These are phyloP conservation scores for Calonectria pteridis DNA, from an alignment of 2,329 filamentous ascomycete genomes.

Conservation along the genomic window DNA sequence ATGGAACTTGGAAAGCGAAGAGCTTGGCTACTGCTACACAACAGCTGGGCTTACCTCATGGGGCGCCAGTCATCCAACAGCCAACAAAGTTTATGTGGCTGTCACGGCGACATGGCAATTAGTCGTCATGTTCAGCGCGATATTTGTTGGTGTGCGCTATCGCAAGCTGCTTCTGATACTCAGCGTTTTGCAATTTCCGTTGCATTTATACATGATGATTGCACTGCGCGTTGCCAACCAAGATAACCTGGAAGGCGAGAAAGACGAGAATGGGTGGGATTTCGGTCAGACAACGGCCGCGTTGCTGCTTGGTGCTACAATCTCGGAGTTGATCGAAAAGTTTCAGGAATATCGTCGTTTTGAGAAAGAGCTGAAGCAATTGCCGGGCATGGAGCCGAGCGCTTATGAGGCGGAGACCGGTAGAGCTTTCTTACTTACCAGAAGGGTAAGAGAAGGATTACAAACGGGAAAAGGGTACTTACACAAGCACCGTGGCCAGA, in stretches of 20 bases:
- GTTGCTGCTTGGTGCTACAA: neutral
- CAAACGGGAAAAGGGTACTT: neutral
- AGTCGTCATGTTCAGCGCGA: neutral
- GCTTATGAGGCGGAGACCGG: neutral
- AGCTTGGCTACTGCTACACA: neutral
- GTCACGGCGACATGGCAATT: neutral
- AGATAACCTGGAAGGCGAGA: neutral
- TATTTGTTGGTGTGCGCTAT: neutral
- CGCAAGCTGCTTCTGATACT: neutral
- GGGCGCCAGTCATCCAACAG: neutral
- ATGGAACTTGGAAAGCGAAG: neutral
- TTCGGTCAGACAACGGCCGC: neutral
- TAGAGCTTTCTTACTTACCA: neutral
- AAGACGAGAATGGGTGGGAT: neutral
- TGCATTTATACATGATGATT: conserved; percentile 2
- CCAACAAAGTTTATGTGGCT: neutral
- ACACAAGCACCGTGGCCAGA: neutral
- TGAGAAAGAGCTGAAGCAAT: neutral
- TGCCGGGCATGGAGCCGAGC: neutral
- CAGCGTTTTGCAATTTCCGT: neutral
- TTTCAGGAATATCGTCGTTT: neutral
- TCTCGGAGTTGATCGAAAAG: neutral
- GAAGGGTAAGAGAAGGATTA: neutral
- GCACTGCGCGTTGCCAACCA: neutral
- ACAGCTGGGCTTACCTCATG: neutral